Conservation (phyloP, 352 stramenopile species). For the Pythium biforme region DNA sequence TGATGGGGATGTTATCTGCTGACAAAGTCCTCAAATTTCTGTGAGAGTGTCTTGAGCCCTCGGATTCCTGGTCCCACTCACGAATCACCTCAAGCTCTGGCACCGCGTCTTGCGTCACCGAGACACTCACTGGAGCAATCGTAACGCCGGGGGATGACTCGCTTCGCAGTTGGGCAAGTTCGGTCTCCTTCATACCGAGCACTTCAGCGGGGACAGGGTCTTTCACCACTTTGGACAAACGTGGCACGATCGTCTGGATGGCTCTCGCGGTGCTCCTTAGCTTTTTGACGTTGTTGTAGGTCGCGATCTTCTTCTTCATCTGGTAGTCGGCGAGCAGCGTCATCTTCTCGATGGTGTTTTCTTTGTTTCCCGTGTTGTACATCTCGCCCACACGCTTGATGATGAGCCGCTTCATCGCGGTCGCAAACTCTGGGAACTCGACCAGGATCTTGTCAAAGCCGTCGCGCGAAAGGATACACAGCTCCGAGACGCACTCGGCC, state of each 20-base stretch:
- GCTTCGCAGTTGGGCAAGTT: constrained; percentile 7
- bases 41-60: not conserved
- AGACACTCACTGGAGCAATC: no score
- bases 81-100: not conserved
- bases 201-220: constrained; percentile 19
- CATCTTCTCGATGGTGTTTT: constrained; percentile 61
- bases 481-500: constrained; percentile 63
- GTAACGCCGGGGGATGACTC: not conserved
- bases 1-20: not conserved
- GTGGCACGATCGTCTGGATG: constrained; percentile 24
- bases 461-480: constrained; percentile 58
- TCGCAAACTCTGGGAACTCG: constrained; percentile 71
- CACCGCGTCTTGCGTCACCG: not conserved
- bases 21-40: not conserved
- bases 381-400: constrained; percentile 67
- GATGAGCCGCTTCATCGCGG: constrained; percentile 65
- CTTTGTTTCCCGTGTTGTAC: constrained; percentile 36
- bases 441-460: constrained; percentile 70
- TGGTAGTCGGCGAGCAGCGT: constrained; percentile 56
- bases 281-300: constrained; percentile 26
- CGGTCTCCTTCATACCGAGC: constrained; percentile 16
- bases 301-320: constrained; percentile 53
- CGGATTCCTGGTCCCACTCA: not conserved
- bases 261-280: constrained; percentile 18
- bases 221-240: constrained; percentile 28